These are phyloP conservation scores for Solanum peruvianum DNA, from an alignment of 257 asterid genomes.

Conservation along the genomic window DNA sequence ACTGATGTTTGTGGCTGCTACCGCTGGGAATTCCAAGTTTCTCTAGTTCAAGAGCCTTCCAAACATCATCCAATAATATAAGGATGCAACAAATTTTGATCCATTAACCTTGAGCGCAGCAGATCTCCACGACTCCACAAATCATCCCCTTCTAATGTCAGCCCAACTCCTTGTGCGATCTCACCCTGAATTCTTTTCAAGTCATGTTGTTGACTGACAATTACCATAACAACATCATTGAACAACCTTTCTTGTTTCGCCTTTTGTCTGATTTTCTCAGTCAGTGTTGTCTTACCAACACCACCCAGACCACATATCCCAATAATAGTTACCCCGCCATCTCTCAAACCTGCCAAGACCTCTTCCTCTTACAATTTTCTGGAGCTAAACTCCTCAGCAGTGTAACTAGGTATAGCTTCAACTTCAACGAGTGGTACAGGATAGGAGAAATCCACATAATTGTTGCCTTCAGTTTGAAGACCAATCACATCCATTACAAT, in stretches of 20 bases:
- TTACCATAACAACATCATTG: not conserved
- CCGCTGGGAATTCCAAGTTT: not conserved
- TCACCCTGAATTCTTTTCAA: not conserved
- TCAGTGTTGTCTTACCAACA: slow-evolving; percentile 8
- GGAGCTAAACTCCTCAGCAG: not conserved
- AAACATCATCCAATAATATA: not conserved
- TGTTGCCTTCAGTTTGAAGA: not conserved
- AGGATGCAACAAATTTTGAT: not conserved
- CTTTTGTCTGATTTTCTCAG: not conserved
- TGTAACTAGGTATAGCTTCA: not conserved
- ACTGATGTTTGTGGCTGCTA: not conserved
- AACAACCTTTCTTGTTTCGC: not conserved
- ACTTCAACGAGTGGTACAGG: not conserved
- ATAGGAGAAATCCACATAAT: not conserved
- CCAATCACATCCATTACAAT: not conserved
- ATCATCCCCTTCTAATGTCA: not conserved
- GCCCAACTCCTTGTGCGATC: not conserved
- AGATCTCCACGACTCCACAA: not conserved
- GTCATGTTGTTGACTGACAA: not conserved
- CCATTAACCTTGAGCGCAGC: not conserved
- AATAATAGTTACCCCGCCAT: not conserved
- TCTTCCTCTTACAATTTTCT: not conserved
- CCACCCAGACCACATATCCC: slow-evolving; percentile 11
- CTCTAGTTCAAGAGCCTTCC: not conserved
- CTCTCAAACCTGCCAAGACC: not conserved